Base-by-base conservation (phyloP, 345 rosid species). In the Kandelia obovata region DNA sequence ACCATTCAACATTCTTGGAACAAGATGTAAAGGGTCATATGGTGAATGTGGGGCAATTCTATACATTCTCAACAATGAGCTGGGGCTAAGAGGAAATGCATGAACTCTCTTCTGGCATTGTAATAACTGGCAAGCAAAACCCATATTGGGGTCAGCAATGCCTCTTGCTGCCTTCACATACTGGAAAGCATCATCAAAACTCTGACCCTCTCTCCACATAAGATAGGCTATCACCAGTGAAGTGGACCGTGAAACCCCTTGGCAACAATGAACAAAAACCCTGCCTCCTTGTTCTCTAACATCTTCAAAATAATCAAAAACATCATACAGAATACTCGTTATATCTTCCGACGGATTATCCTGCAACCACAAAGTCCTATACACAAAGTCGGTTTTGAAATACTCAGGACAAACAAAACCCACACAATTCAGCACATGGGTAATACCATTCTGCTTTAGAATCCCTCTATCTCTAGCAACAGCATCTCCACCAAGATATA, bases 141-240 rank as follows among this genome's bases (percentile, higher is more conserved):
- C 99, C 99, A 96, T 90, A 76, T 96, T 96, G 35, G 98, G 99
- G 78, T 96, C 99, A 62, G 98, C 97, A 66, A 96, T 96, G 61
- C 96, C 96, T 79, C 99, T 86, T 0, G 98, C 98, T 31, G 92
- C 88, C 86, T 96, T 96, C 56, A 96, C 99, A 61, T 87, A 87
- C 83, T 87, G 97, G 82, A 96, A 92, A 35, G 99, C 99, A 78
- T 92, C 99, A 66, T 96, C 99, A 62, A 92, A 96, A 81, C 91
- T 92, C 88, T 86, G 98, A 67, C 98, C 99, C 75, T 96, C 98
- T 78, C 99, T 86, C 99, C 99, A 96, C 92, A 96, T 96, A 31
- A 80, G 89, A 83, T 96, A 96, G 19, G 99, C 99, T 55, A 96
- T 96, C 64, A 92, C 99, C 87, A 96, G 79, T 1, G 99, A 96